These are phyloP conservation scores for Sporobolomyces phaffii DNA, from an alignment of 768 basidiomycete genomes.

Conservation along the genomic window DNA sequence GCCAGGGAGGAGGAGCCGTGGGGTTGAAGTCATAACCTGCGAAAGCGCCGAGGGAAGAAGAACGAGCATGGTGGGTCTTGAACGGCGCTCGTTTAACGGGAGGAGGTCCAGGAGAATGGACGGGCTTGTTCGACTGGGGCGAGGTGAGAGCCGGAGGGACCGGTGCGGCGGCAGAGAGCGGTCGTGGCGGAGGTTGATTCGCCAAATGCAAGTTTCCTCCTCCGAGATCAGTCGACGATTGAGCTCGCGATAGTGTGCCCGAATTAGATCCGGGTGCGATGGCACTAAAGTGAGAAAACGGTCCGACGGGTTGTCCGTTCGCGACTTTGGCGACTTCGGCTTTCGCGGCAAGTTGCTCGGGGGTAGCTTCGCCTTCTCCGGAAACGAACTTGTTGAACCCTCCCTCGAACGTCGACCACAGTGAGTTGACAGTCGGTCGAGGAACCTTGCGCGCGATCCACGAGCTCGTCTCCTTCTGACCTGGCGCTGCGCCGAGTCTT, in stretches of 20 bases:
- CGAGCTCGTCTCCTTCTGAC: conserved; percentile 65
- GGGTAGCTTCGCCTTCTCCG: conserved; percentile 63
- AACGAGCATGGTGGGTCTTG: conserved; percentile 37
- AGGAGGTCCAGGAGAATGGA: conserved; percentile 57
- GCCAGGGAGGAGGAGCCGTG: conserved; percentile 34
- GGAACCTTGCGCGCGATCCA: conserved; percentile 83
- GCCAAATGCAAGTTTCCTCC: background rate
- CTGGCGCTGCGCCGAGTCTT: conserved; percentile 52
- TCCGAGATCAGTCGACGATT: conserved; percentile 35
- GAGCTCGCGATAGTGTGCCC: conserved; percentile 40
- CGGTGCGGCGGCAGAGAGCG: conserved; percentile 14
- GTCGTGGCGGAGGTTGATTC: conserved; percentile 8
- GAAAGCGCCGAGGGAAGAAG: conserved; percentile 37
- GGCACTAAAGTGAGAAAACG: conserved; percentile 87
- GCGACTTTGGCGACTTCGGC: conserved; percentile 44
- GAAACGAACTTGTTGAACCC: conserved; percentile 90
- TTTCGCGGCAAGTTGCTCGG: conserved; percentile 36
- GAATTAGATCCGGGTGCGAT: conserved; percentile 60
- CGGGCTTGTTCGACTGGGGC: conserved; percentile 2
- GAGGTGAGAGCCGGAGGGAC: conserved; percentile 8
- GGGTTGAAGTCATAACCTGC: conserved; percentile 42
- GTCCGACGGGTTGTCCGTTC: conserved; percentile 53
- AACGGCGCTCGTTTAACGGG: conserved; percentile 56
- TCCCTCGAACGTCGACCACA: conserved; percentile 87
- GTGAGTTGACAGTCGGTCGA: conserved; percentile 83